These are phyloP conservation scores for Huntiella savannae DNA, from an alignment of 2,329 filamentous ascomycete genomes.

Conservation along the genomic window DNA sequence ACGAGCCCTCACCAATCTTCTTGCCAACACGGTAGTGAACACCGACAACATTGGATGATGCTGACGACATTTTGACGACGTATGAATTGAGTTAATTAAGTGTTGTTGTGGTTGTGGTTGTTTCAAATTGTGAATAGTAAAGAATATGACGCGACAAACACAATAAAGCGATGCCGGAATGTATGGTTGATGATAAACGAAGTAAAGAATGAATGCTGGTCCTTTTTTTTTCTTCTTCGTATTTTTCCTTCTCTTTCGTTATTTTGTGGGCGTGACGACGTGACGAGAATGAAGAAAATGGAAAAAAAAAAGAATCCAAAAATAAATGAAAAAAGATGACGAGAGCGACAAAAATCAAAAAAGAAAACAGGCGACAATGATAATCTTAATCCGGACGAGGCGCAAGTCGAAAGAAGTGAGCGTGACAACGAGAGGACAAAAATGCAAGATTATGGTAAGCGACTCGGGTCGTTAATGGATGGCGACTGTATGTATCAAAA, in stretches of 20 bases:
- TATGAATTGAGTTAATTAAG: not conserved
- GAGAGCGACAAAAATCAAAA: slow-evolving; percentile 2
- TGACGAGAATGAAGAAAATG: not conserved
- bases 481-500: not conserved
- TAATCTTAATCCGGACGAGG: not conserved
- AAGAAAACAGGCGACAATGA: not conserved
- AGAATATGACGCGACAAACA: not conserved
- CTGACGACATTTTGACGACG: slow-evolving; percentile 52
- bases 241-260: not conserved
- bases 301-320: slow-evolving; percentile 1
- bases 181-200: not conserved
- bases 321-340: slow-evolving; percentile 1
- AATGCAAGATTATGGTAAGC: not conserved
- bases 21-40: slow-evolving; percentile 98
- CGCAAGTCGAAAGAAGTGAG: not conserved
- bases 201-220: slow-evolving; percentile 1
- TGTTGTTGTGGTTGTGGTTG: not conserved
- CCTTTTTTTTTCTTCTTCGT: not conserved
- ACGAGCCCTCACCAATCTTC: slow-evolving; percentile 98
- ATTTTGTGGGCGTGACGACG: not conserved
- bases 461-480: not conserved
- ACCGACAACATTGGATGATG: slow-evolving; percentile 90
- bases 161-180: not conserved
- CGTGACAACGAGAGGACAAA: not conserved
- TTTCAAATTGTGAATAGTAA: slow-evolving; percentile 1